Evolutionary conservation across 768 basidiomycete species (phyloP).

Genomic region (Glaciozyma antarctica): DNA sequence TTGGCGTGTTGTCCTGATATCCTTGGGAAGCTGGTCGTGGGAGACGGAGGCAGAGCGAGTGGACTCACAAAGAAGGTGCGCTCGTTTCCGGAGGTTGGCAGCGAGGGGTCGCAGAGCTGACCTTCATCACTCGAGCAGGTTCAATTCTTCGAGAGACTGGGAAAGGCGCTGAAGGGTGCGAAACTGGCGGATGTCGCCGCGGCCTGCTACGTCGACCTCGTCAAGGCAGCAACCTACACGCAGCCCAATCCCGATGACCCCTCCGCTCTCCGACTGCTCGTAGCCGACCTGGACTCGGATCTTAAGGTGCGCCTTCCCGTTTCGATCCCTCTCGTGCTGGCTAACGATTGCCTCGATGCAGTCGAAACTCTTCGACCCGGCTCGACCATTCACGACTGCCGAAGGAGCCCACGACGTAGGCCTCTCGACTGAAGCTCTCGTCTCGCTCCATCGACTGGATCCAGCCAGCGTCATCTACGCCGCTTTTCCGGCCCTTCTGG

Average conservation of each 20-base stretch:
- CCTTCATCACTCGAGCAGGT: conserved; percentile 43
- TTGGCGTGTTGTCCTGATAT: conserved; percentile 67
- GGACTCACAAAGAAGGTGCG: conserved; percentile 6
- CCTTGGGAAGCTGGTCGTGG: conserved; percentile 46
- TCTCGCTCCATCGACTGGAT: conserved; percentile 61
- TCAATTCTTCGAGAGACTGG: conserved; percentile 37
- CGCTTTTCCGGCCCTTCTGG: neutral
- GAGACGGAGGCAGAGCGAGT: conserved; percentile 12
- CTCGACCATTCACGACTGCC: conserved; percentile 58
- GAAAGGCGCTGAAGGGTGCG: conserved; percentile 49
- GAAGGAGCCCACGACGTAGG: conserved; percentile 65
- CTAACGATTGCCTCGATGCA: neutral
- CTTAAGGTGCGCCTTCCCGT: conserved; percentile 51
- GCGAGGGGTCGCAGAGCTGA: neutral
- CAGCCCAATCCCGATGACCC: conserved; percentile 39
- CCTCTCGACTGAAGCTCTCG: conserved; percentile 64
- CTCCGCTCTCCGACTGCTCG: conserved; percentile 53
- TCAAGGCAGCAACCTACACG: conserved; percentile 57
- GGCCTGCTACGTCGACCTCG: conserved; percentile 66
- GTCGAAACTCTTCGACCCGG: conserved; percentile 18
- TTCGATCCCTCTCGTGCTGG: neutral
- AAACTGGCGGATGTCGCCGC: conserved; percentile 60
- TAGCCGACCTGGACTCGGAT: conserved; percentile 66
- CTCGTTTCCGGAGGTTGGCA: no score
- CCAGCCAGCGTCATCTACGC: conserved; percentile 36